These are phyloP conservation scores for Epipyxis sp. DNA, from an alignment of 108 stramenopile species.

Conservation along the genomic window DNA sequence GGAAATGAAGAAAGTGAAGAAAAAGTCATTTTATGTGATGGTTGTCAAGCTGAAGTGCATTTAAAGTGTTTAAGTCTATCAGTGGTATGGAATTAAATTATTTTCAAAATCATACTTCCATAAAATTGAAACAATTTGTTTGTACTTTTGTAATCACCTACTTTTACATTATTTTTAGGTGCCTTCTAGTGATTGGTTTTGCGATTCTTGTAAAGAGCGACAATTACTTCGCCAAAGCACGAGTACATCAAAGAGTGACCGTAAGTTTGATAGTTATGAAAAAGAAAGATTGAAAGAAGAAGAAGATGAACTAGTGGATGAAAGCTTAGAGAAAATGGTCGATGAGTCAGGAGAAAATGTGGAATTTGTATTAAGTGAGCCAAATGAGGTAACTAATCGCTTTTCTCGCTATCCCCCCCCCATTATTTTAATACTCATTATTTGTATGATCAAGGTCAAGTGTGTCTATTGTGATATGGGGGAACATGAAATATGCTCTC, in stretches of 20 bases:
- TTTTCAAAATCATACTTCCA: too few relatives aligned
- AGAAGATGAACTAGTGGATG: not conserved
- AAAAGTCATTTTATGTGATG: slow-evolving; percentile 27
- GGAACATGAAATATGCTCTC: slow-evolving; percentile 17
- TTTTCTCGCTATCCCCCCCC: too few relatives aligned
- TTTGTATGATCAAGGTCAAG: too few relatives aligned
- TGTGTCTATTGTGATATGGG: slow-evolving; percentile 15
- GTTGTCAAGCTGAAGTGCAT: slow-evolving; percentile 32
- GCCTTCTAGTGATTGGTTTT: slow-evolving; percentile 16
- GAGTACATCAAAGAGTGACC: not conserved
- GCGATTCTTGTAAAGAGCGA: not conserved
- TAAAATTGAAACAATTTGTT: too few relatives aligned
- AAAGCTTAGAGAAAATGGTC: not conserved
- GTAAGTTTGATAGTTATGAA: not conserved
- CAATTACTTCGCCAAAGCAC: not conserved
- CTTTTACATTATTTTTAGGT: too few relatives aligned
- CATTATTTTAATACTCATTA: too few relatives aligned
- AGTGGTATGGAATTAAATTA: too few relatives aligned
- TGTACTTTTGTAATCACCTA: too few relatives aligned
- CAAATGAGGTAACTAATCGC: too few relatives aligned
- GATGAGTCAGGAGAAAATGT: not conserved
- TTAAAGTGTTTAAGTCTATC: not conserved
- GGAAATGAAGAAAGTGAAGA: not conserved
- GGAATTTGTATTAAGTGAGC: not conserved
- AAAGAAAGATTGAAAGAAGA: not conserved